Evolutionary conservation across 495 filamentous ascomycete genomes (phyloP).

Genomic region (Aspergillus homomorphus): DNA sequence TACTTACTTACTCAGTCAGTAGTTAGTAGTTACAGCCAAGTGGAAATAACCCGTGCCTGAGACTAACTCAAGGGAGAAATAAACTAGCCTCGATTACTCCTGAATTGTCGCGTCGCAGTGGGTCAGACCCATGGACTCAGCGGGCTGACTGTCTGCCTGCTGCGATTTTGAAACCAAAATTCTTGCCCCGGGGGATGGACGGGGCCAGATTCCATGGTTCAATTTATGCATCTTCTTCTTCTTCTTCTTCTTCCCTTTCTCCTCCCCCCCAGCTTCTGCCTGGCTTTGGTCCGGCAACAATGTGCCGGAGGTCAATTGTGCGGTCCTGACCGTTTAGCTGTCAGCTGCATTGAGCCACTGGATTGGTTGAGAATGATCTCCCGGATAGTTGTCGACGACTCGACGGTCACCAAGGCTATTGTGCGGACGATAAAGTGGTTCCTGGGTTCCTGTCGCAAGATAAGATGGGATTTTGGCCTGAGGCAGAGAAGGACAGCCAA

Average conservation of each 20-base stretch:
- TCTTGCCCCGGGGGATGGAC: constrained; percentile 8
- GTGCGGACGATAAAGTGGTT: neutral
- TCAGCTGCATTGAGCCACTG: neutral
- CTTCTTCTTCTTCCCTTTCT: neutral
- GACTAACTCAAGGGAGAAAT: constrained; percentile 2
- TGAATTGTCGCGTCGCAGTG: constrained; percentile 13
- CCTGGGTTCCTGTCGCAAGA: neutral
- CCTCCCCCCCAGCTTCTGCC: neutral
- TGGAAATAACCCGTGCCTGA: constrained; percentile 1
- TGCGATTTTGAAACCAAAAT: constrained; percentile 5
- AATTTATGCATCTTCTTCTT: neutral
- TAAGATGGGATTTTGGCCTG: neutral
- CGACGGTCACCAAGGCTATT: neutral
- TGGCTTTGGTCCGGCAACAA: neutral
- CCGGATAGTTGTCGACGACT: neutral
- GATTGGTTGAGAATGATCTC: neutral
- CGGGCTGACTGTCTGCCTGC: neutral
- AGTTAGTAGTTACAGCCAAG: neutral
- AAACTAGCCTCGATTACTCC: constrained; percentile 8
- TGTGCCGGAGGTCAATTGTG: neutral
- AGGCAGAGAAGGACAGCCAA: neutral
- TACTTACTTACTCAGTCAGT: too few species aligned
- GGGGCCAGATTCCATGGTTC: constrained; percentile 7
- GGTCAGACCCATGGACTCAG: constrained; percentile 12
- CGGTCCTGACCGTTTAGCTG: neutral